Conservation (phyloP, 176 grass and related monocot genomes). For the Aegilops longissima region DNA sequence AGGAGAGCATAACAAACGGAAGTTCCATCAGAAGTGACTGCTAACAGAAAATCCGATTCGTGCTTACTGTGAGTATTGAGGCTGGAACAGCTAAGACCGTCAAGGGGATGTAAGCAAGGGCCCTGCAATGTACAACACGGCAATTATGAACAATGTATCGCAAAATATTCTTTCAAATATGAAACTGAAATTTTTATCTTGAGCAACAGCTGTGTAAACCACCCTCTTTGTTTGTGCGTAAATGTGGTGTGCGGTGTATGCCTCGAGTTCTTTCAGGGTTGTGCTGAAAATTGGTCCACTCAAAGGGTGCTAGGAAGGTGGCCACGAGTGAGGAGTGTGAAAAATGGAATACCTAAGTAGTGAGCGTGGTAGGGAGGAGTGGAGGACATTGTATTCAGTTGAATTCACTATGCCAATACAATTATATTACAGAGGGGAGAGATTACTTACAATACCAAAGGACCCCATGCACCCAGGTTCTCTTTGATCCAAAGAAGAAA, state of each 20-base stretch:
- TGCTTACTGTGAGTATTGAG: conserved; percentile 86
- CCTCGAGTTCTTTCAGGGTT: neutral
- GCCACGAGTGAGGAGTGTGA: neutral
- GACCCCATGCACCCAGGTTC: conserved; percentile 95
- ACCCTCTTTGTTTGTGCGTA: neutral
- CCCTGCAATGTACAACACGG: conserved; percentile 50
- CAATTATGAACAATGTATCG: conserved; percentile 23
- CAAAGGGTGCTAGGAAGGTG: neutral
- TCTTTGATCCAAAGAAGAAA: conserved; percentile 96
- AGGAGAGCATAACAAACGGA: neutral
- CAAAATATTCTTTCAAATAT: neutral
- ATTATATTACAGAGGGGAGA: neutral
- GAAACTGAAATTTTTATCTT: neutral
- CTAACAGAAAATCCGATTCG: neutral
- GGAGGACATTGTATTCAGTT: neutral
- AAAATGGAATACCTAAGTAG: conserved; percentile 17
- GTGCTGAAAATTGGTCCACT: neutral
- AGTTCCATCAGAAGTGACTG: neutral
- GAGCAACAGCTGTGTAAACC: conserved; percentile 2
- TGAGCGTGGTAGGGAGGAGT: neutral
- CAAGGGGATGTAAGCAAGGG: conserved; percentile 89
- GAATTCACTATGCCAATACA: neutral
- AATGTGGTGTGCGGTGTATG: neutral
- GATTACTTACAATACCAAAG: conserved; percentile 91
- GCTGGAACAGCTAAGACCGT: conserved; percentile 97